Evolutionary conservation across 805 yeast species (phyloP), one percentile per base, ranked within the genome.

Genomic region (Myxozyma neglecta): DNA sequence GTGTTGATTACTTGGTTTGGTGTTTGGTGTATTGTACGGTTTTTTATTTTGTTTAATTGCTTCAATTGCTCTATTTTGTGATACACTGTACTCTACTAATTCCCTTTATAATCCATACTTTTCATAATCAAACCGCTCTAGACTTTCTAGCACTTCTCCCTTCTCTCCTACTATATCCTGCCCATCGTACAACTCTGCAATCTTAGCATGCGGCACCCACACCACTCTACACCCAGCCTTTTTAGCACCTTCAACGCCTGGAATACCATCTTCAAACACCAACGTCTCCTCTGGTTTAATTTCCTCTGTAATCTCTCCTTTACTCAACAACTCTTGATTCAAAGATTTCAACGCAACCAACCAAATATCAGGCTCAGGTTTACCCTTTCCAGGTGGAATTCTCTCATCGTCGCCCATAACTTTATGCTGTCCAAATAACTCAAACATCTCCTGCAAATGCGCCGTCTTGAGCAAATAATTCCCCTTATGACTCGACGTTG

Each of bases 331-430:
- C 48, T 83, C 82, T 24, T 71, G 69, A 72, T 94, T 94, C 57
- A 94, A 69, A 13, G 86, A 81, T 18, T 79, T 83, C 63, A 94
- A 80, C 48, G 97, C 96, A 3, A 85, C 80, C 65, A 83, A 83
- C 96, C 96, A 94, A 65, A 94, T 91, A 72, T 92, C 96, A 1
- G 99, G 99, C 61, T 80, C 79, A 13, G 99, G 99, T 73, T 94
- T 94, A 6, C 99, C 98, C 65, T 86, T 81, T 3, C 97, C 98
- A 14, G 77, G 79, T 1, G 93, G 89, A 60, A 94, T 84, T 48
- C 96, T 81, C 40, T 83, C 77, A 71, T 94, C 94, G 76, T 94
- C 99, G 6, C 98, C 98, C 1, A 93, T 87, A 40, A 93, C 88
- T 20, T 88, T 79, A 66, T 86, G 89, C 6, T 74, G 74, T 13